phyloP scores from a whole-genome alignment of 805 yeast species.

The Yamadazyma sp. region DNA sequence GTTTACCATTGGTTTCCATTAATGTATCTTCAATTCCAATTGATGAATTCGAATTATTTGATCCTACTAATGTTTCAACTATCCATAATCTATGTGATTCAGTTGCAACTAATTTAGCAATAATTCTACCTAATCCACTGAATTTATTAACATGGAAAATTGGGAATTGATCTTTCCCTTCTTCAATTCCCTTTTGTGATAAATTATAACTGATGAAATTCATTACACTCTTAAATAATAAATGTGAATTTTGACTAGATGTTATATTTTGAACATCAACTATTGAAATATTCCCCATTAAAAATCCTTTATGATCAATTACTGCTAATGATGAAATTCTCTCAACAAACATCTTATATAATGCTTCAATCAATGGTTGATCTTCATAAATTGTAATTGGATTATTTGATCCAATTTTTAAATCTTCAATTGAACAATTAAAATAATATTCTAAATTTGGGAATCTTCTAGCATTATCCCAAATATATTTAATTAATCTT shows the following conservation, averaged over 20 bases:
- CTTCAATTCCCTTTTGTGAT: conserved; percentile 84
- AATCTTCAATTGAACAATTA: conserved; percentile 63
- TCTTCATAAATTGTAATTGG: conserved; percentile 87
- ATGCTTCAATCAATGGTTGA: conserved; percentile 81
- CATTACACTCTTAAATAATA: conserved; percentile 77
- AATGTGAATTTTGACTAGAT: conserved; percentile 79
- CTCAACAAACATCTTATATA: conserved; percentile 77
- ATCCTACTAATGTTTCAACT: conserved; percentile 41
- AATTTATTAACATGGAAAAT: conserved; percentile 86
- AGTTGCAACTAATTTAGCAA: conserved; percentile 95
- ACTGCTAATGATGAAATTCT: conserved; percentile 91
- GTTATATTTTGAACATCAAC: conserved; percentile 91
- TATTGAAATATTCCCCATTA: conserved; percentile 89
- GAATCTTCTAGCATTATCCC: conserved; percentile 92
- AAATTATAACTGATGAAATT: conserved; percentile 85
- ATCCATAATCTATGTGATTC: conserved; percentile 88
- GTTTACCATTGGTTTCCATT: conserved; percentile 38
- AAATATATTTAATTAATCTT: conserved; percentile 74
- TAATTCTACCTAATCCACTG: conserved; percentile 79
- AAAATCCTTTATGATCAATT: conserved; percentile 69
- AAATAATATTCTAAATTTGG: conserved; percentile 75
- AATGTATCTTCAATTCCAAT: conserved; percentile 30
- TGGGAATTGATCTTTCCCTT: conserved; percentile 95
- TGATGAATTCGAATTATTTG: conserved; percentile 2
- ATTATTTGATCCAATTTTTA: conserved; percentile 66